A percentile compares a stretch with the other conserved stretches of the same genome.
Conservation (phyloP, 768 basidiomycete species). For the Lactarius quietus region DNA sequence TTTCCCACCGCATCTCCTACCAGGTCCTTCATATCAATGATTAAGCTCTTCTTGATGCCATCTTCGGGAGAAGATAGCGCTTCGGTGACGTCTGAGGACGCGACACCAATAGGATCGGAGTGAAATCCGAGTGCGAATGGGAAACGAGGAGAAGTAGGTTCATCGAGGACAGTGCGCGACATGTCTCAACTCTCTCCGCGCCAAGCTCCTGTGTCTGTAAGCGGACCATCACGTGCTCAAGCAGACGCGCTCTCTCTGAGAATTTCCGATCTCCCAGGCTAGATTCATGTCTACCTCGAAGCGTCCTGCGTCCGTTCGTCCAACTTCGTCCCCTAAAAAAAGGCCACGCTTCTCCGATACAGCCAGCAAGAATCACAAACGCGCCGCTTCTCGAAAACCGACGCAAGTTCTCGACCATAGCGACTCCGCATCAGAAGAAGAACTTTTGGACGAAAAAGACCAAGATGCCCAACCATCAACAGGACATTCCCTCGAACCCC, state of each 20-base stretch:
- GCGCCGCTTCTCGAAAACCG: background rate
- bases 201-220: background rate
- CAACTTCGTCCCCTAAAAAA: background rate
- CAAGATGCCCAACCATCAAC: constrained; percentile 31
- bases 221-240: background rate
- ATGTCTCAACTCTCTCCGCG: background rate
- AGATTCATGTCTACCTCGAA: constrained; percentile 18
- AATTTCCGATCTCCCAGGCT: too few relatives aligned
- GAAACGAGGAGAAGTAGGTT: background rate
- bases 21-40: constrained; percentile 76
- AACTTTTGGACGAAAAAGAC: constrained; percentile 21
- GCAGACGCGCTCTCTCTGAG: background rate
- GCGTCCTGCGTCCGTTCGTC: constrained; percentile 6
- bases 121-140: background rate
- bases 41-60: constrained; percentile 53
- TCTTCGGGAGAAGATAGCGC: constrained; percentile 44
- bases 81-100: constrained; percentile 14
- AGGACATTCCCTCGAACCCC: background rate
- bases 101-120: background rate
- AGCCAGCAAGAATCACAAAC: background rate
- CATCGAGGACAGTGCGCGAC: constrained; percentile 2
- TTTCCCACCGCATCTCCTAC: constrained; percentile 84
- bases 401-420: background rate
- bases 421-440: constrained; percentile 4
- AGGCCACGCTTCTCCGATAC: constrained; percentile 1